Conservation (phyloP, 768 basidiomycete species). For the Neoboletus subvelutipes region DNA sequence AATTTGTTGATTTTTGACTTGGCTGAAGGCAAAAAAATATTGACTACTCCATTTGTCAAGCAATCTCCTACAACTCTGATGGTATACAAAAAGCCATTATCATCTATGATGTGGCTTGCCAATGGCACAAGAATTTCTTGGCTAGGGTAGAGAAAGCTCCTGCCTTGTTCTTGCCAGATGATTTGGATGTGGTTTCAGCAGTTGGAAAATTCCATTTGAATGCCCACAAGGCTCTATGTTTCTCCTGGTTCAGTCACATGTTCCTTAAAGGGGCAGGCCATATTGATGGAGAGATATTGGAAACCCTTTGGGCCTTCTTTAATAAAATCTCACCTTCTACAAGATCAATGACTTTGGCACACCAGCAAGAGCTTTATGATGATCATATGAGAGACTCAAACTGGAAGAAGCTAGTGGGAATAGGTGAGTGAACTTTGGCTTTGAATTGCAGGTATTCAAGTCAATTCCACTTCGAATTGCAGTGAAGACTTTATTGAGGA, state of each 20-base stretch:
- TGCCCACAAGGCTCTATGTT: conserved; percentile 21
- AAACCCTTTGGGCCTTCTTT: conserved; percentile 32
- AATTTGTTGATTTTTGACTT: background rate
- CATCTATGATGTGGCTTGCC: conserved; percentile 34
- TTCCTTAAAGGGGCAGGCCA: conserved; percentile 26
- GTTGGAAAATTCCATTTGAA: conserved; percentile 34
- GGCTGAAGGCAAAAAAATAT: conserved; percentile 24
- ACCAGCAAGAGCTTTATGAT: conserved; percentile 24
- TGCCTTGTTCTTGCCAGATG: background rate
- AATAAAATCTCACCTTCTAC: conserved; percentile 29
- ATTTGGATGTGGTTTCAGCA: conserved; percentile 7
- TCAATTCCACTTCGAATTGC: too few relatives aligned
- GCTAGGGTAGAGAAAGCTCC: too few relatives aligned
- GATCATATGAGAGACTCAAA: conserved; percentile 4
- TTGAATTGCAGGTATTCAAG: too few relatives aligned
- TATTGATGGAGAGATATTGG: conserved; percentile 35
- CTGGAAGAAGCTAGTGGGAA: background rate
- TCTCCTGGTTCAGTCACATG: conserved; percentile 16
- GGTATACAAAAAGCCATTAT: conserved; percentile 4
- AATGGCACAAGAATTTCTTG: conserved; percentile 12
- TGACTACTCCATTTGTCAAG: conserved; percentile 27
- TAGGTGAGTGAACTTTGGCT: too few relatives aligned
- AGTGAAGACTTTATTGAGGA: too few relatives aligned
- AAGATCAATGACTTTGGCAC: conserved; percentile 20
- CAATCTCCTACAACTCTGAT: conserved; percentile 7